Conservation (phyloP, 148 eudicot genomes). For the Rhododendron ferrugineum region DNA sequence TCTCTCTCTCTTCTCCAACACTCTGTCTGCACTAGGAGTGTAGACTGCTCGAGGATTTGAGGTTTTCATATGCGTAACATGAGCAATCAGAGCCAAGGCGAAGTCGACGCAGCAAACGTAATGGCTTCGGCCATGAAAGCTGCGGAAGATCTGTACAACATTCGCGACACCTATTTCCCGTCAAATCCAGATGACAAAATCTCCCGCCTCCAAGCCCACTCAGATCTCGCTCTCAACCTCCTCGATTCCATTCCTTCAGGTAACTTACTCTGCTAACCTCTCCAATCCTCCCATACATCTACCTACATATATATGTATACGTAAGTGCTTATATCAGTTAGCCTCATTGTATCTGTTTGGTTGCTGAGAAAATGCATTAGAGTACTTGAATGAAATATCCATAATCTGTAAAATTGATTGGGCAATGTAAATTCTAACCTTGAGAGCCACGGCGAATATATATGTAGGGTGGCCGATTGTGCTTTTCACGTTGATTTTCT, state of each 20-base stretch:
- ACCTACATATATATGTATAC: background rate
- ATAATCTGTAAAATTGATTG: background rate
- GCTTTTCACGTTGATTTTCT: background rate
- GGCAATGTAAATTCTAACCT: background rate
- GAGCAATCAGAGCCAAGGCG: slow-evolving; percentile 24
- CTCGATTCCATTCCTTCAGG: slow-evolving; percentile 72
- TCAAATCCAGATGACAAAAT: slow-evolving; percentile 55
- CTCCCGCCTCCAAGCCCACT: slow-evolving; percentile 37
- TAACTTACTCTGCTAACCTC: slow-evolving; percentile 3
- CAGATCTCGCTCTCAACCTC: slow-evolving; percentile 52
- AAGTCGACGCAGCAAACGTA: slow-evolving; percentile 23
- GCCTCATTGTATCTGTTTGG: background rate
- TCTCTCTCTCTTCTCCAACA: background rate
- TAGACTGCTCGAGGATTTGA: background rate
- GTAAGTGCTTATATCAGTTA: background rate
- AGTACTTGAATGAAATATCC: background rate
- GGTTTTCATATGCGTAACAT: slow-evolving; percentile 14
- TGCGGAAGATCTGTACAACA: slow-evolving; percentile 54
- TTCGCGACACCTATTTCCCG: slow-evolving; percentile 68
- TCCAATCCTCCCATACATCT: background rate
- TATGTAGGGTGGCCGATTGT: background rate
- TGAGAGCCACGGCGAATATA: background rate
- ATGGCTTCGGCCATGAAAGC: slow-evolving; percentile 38
- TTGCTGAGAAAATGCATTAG: background rate
- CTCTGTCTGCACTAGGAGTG: background rate